phyloP scores from a whole-genome alignment of 768 basidiomycete species.

The Galerina marginata region DNA sequence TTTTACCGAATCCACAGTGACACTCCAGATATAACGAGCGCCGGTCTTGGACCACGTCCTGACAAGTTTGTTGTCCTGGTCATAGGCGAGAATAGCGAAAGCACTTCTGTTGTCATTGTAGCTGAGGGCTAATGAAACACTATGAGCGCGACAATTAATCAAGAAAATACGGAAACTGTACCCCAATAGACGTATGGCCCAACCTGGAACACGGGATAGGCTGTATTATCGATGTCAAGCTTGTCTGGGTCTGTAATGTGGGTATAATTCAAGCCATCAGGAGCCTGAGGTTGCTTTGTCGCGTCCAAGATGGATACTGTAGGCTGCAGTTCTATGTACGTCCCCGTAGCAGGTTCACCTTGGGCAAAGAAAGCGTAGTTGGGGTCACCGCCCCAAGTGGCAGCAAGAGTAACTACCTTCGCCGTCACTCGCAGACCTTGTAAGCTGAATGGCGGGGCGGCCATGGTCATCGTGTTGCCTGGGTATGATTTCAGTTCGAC shows the following conservation, averaged over 20 bases:
- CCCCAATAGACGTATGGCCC: neutral
- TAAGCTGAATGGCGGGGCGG: too few species aligned
- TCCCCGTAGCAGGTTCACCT: too few species aligned
- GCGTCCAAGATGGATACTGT: neutral
- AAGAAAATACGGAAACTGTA: neutral
- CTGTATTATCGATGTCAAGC: neutral
- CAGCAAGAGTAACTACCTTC: too few species aligned
- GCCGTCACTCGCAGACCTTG: too few species aligned
- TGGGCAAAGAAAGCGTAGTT: too few species aligned
- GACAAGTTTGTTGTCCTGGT: neutral
- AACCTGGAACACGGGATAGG: neutral
- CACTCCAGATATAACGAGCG: neutral
- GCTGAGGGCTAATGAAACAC: neutral
- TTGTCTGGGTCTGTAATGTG: neutral
- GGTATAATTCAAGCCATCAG: neutral
- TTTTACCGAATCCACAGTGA: neutral
- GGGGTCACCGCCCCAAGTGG: too few species aligned
- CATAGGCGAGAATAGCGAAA: neutral
- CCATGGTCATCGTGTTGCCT: too few species aligned
- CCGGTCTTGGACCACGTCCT: neutral
- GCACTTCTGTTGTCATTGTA: neutral
- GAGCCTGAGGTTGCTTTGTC: neutral
- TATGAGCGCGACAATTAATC: neutral
- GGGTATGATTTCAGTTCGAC: too few species aligned
- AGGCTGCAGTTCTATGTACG: too few species aligned